A percentile compares a stretch with the other conserved stretches of the same genome.
Conservation (phyloP, 768 basidiomycete species). For the Amanita inopinata region DNA sequence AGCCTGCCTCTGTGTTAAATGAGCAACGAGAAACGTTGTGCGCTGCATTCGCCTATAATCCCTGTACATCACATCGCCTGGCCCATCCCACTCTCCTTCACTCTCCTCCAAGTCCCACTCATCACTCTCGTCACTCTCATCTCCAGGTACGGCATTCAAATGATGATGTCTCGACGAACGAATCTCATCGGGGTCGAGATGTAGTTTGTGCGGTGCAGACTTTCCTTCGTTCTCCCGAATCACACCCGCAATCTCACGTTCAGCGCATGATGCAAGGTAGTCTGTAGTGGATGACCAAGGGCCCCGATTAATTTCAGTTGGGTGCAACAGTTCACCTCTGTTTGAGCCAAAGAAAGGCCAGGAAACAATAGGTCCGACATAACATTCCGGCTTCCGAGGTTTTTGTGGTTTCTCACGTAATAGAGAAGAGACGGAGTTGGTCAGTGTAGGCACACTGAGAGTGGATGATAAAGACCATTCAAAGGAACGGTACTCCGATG, state of each 20-base stretch:
- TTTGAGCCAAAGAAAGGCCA: slow-evolving; percentile 89
- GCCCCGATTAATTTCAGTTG: slow-evolving; percentile 66
- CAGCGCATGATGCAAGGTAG: slow-evolving; percentile 58
- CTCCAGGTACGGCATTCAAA: slow-evolving; percentile 56
- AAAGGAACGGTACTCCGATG: slow-evolving; percentile 32
- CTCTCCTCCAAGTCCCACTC: slow-evolving; percentile 76
- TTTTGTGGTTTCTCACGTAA: slow-evolving; percentile 14
- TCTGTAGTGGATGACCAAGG: slow-evolving; percentile 55
- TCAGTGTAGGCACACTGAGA: slow-evolving; percentile 18
- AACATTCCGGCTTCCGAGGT: slow-evolving; percentile 27
- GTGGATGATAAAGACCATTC: slow-evolving; percentile 21
- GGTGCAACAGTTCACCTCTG: slow-evolving; percentile 62
- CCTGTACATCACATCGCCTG: slow-evolving; percentile 69
- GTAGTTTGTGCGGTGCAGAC: slow-evolving; percentile 64
- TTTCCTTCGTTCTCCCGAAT: slow-evolving; percentile 71
- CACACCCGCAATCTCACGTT: slow-evolving; percentile 68
- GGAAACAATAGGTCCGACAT: slow-evolving; percentile 75
- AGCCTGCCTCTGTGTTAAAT: slow-evolving; percentile 55
- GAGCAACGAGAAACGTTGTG: slow-evolving; percentile 67
- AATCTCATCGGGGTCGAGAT: slow-evolving; percentile 76
- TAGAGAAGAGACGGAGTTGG: slow-evolving; percentile 17
- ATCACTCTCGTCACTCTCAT: slow-evolving; percentile 67
- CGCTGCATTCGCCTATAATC: slow-evolving; percentile 80
- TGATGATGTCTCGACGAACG: slow-evolving; percentile 61
- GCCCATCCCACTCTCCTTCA: slow-evolving; percentile 72